These are phyloP conservation scores for Rhododendron henanense DNA, from an alignment of 148 eudicot species.

Conservation along the genomic window DNA sequence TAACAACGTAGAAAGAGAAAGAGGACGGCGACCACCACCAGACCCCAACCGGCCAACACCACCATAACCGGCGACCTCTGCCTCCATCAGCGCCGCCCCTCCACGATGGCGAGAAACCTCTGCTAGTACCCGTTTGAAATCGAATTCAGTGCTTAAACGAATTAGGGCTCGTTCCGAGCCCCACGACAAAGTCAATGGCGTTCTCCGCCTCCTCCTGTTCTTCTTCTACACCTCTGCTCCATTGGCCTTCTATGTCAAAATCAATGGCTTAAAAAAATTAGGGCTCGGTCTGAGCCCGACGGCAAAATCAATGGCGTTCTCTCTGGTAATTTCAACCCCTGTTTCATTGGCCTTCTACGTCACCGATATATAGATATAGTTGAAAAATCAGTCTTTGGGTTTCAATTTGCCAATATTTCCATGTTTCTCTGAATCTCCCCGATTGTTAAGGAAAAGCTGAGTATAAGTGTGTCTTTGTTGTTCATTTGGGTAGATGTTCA, in stretches of 20 bases:
- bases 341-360: conserved; percentile 65
- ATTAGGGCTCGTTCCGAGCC: conserved; percentile 49
- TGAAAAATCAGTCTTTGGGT: neutral
- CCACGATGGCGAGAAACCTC: neutral
- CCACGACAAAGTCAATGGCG: conserved; percentile 64
- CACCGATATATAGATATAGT: neutral
- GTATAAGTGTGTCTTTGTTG: neutral
- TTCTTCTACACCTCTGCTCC: too few species aligned
- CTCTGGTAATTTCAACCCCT: conserved; percentile 67
- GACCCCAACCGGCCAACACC: too few species aligned
- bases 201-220: neutral
- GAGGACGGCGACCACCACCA: too few species aligned
- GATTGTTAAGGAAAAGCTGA: neutral
- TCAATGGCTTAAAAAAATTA: too few species aligned
- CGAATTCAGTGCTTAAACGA: conserved; percentile 15
- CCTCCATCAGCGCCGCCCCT: too few species aligned
- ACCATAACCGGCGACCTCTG: too few species aligned
- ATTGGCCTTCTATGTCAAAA: too few species aligned
- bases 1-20: too few species aligned
- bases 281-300: too few species aligned
- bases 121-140: conserved; percentile 14
- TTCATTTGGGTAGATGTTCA: neutral
- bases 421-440: neutral
- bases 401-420: neutral
- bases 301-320: conserved; percentile 6